Percentiles rank a stretch among this genome's conserved stretches.
Evolutionary conservation across 2,329 filamentous ascomycete species (phyloP).

Genomic region (Plectosphaerella plurivora): DNA sequence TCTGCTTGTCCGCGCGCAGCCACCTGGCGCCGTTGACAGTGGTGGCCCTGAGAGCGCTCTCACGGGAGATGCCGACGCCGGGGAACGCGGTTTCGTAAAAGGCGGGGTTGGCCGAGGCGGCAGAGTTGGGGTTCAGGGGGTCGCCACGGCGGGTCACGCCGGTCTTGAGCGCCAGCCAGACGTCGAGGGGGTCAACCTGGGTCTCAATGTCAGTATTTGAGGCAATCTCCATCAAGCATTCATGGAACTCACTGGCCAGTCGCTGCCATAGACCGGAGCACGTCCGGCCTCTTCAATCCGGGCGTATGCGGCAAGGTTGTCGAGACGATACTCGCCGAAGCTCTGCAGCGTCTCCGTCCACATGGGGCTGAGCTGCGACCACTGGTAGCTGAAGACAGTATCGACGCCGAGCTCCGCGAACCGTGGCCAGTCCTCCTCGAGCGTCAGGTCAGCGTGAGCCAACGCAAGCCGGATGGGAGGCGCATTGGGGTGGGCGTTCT

Average conservation of each 20-base stretch:
- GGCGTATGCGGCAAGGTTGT: slow-evolving; percentile 21
- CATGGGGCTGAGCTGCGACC: slow-evolving; percentile 18
- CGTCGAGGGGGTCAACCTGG: slow-evolving; percentile 20
- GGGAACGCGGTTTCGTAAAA: neutral
- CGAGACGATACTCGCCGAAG: slow-evolving; percentile 13
- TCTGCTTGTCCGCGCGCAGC: slow-evolving; percentile 16
- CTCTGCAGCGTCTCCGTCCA: slow-evolving; percentile 17
- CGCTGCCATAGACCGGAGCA: slow-evolving; percentile 16
- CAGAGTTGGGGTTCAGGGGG: slow-evolving; percentile 17
- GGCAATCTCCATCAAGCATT: slow-evolving; percentile 1
- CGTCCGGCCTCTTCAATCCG: slow-evolving; percentile 10
- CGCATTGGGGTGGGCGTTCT: slow-evolving; percentile 10
- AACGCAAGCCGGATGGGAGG: slow-evolving; percentile 9
- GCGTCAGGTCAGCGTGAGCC: slow-evolving; percentile 18
- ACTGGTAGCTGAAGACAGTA: slow-evolving; percentile 19
- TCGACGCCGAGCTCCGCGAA: slow-evolving; percentile 18
- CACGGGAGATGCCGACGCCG: slow-evolving; percentile 14
- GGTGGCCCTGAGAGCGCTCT: neutral
- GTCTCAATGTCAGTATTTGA: neutral
- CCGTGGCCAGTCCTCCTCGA: slow-evolving; percentile 16
- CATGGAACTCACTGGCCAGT: slow-evolving; percentile 16
- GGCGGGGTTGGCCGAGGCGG: slow-evolving; percentile 11
- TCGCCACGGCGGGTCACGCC: slow-evolving; percentile 20
- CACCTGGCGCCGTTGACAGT: slow-evolving; percentile 11
- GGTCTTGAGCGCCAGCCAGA: slow-evolving; percentile 19